Evolutionary conservation across 768 basidiomycete genomes (phyloP).

Genomic region (Russula foetens): DNA sequence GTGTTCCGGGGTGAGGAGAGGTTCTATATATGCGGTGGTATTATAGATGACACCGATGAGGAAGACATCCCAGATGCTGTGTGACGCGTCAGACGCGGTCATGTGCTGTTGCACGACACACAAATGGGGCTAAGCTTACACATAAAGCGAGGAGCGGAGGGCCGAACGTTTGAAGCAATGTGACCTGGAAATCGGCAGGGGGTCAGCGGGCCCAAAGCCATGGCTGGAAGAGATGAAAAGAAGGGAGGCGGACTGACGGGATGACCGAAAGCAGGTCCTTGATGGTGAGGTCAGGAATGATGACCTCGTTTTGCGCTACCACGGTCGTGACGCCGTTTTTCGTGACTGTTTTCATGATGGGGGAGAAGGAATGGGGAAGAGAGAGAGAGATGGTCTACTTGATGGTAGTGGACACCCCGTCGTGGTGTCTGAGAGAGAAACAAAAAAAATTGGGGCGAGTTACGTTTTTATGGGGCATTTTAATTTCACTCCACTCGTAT

Average conservation of each 20-base stretch:
- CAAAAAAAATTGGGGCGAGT: not conserved
- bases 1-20: slow-evolving; percentile 47
- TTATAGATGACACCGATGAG: slow-evolving; percentile 67
- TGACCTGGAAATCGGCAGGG: slow-evolving; percentile 34
- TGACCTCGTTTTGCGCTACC: slow-evolving; percentile 49
- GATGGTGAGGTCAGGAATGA: slow-evolving; percentile 78
- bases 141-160: slow-evolving; percentile 64
- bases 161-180: slow-evolving; percentile 93
- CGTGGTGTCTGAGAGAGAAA: not conserved
- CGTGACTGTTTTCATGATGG: slow-evolving; percentile 18
- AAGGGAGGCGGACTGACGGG: slow-evolving; percentile 50
- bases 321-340: slow-evolving; percentile 16
- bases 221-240: not conserved
- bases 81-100: slow-evolving; percentile 17
- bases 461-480: not conserved
- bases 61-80: slow-evolving; percentile 59
- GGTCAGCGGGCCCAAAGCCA: not conserved
- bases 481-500: too few species aligned
- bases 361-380: not conserved
- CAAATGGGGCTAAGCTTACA: slow-evolving; percentile 39
- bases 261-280: slow-evolving; percentile 82
- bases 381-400: not conserved
- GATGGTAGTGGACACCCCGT: too few species aligned
- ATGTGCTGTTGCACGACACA: not conserved
- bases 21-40: slow-evolving; percentile 53